Evolutionary conservation across 208 protist genomes (phyloP).

Genomic region (Leishmania turanica): DNA sequence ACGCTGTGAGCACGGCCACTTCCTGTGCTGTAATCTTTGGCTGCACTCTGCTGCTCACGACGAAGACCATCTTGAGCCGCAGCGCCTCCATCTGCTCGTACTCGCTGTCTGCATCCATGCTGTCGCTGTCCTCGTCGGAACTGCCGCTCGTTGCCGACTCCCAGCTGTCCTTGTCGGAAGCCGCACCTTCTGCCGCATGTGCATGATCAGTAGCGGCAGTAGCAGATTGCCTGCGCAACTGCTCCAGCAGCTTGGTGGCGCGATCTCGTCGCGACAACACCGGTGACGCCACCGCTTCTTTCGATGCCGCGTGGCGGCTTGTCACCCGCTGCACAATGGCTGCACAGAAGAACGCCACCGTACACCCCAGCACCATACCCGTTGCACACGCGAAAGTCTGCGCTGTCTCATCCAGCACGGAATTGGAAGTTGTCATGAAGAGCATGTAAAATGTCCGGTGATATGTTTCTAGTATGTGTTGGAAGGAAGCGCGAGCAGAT

Average conservation of each 20-base stretch:
- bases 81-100: conserved; percentile 55
- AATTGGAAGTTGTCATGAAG: neutral
- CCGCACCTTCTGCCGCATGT: neutral
- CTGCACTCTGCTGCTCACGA: conserved; percentile 48
- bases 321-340: neutral
- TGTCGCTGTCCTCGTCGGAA: neutral
- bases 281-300: neutral
- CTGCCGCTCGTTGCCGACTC: neutral
- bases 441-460: neutral
- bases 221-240: conserved; percentile 9
- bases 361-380: conserved; percentile 12
- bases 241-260: conserved; percentile 20
- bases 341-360: neutral
- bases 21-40: conserved; percentile 50
- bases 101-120: conserved; percentile 39
- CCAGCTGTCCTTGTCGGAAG: conserved; percentile 25
- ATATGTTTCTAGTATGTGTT: neutral
- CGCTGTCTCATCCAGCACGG: neutral
- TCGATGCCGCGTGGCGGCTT: neutral
- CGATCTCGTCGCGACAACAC: conserved; percentile 17
- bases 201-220: neutral
- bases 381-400: neutral
- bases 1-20: conserved; percentile 40
- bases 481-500: neutral
- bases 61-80: conserved; percentile 74